phyloP scores from a whole-genome alignment of 768 basidiomycete species.

The Naganishia onofrii region DNA sequence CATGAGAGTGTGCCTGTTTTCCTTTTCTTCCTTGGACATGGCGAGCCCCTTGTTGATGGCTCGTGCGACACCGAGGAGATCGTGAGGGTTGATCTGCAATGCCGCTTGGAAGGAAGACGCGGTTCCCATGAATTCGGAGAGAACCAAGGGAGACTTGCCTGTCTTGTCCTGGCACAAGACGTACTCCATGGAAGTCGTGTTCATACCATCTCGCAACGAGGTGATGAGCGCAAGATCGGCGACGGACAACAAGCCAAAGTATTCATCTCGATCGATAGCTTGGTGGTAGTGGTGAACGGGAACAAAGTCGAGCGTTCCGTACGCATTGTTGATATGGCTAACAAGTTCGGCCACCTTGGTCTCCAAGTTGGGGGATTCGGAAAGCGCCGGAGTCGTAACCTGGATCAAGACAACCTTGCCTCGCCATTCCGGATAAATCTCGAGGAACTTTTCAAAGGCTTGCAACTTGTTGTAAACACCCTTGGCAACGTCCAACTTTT shows the following conservation, averaged over 20 bases:
- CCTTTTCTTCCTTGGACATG: slow-evolving; percentile 77
- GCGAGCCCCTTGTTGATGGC: slow-evolving; percentile 83
- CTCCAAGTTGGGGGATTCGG: slow-evolving; percentile 90
- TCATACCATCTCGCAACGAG: slow-evolving; percentile 95
- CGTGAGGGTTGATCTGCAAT: slow-evolving; percentile 92
- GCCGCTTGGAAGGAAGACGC: slow-evolving; percentile 86
- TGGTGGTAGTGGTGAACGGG: slow-evolving; percentile 99
- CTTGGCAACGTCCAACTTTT: slow-evolving; percentile 98
- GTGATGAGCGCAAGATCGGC: slow-evolving; percentile 95
- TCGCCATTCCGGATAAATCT: slow-evolving; percentile 92
- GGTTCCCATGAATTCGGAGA: slow-evolving; percentile 98
- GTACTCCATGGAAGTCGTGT: slow-evolving; percentile 97
- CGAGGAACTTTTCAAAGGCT: slow-evolving; percentile 89
- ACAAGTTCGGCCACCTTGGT: slow-evolving; percentile 89
- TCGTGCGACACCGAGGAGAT: slow-evolving; percentile 82
- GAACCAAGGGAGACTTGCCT: slow-evolving; percentile 73
- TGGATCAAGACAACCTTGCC: slow-evolving; percentile 70
- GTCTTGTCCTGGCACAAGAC: slow-evolving; percentile 87
- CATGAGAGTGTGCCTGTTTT: slow-evolving; percentile 66
- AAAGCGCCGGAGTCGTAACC: slow-evolving; percentile 88
- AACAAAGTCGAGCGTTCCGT: slow-evolving; percentile 88
- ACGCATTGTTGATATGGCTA: slow-evolving; percentile 91
- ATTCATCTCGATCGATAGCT: slow-evolving; percentile 94
- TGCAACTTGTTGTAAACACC: slow-evolving; percentile 96
- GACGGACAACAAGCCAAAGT: slow-evolving; percentile 87